Evolutionary conservation across 2,329 filamentous ascomycete genomes (phyloP).

Genomic region (Sclerotinia borealis): DNA sequence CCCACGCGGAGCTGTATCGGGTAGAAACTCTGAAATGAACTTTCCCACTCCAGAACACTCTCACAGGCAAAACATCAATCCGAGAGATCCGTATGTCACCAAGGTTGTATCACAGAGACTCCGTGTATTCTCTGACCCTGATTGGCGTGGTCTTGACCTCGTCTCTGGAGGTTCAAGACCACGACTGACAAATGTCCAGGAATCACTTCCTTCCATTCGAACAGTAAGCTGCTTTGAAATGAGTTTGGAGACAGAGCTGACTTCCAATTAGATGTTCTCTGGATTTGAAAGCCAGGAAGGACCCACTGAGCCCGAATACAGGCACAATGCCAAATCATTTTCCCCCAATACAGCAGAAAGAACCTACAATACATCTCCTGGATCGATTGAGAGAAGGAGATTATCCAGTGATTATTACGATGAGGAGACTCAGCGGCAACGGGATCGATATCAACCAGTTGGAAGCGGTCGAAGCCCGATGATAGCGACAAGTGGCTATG

Average conservation of each 20-base stretch:
- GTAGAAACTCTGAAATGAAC: neutral
- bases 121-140: neutral
- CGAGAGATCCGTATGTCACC: neutral
- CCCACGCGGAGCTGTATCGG: neutral
- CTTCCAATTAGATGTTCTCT: neutral
- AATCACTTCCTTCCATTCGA: slow-evolving; percentile 4
- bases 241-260: neutral
- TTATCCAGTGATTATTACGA: neutral
- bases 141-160: neutral
- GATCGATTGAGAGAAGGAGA: slow-evolving; percentile 7
- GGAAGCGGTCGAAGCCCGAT: neutral
- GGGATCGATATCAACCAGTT: neutral
- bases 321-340: neutral
- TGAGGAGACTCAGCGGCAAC: neutral
- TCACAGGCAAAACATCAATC: neutral
- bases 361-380: slow-evolving; percentile 1
- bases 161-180: slow-evolving; percentile 1
- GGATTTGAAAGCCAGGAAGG: neutral
- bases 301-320: neutral
- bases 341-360: neutral
- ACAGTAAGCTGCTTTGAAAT: neutral
- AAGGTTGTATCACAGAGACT: neutral
- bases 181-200: neutral
- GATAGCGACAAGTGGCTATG: neutral
- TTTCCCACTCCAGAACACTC: neutral